Evolutionary conservation across 257 asterid genomes (phyloP), one percentile per base, ranked within the genome.

Genomic region (Ligustrum vulgare): DNA sequence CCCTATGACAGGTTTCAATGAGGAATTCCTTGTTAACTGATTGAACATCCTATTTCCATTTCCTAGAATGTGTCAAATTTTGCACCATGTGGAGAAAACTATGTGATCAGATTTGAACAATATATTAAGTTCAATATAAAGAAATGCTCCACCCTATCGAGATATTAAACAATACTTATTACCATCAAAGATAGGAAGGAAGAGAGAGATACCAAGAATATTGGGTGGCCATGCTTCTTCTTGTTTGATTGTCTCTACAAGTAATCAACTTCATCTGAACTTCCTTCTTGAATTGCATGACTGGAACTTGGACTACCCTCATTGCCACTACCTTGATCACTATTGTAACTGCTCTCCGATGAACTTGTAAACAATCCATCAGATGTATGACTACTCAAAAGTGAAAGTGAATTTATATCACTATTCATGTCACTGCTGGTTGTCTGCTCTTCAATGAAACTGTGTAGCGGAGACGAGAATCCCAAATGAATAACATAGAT

Each of bases 311-410:
- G 83, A 75, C 74, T 80, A 76, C 82, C 92, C 67, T 87, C 94
- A 18, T 78, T 84, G n/a, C 87, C 89, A 60, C 91, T 88, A 56
- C 93, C 83, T 70, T 75, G 92, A 79, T 83, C 90, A 65, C 89
- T 87, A 77, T 73, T 81, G 79, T 87, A 84, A 82, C 83, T 84
- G 83, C 87, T 83, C 74, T 87, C 93, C 2, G 90, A 81, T 69
- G 81, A 75, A 79, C 84, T 86, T 62, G 70, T 28, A 74, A 77
- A 76, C 16, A 39, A 82, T 33, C 79, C 86, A 49, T 77, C 90
- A 74, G 89, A 89, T 68, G 82, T 69, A 75, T 72, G 81, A 60
- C 87, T 81, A 77, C 82, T 81, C 62, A 77, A 65, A 71, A 73
- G 28, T 12, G 84, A 88, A 60, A 84, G 82, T 47, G 91, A 83